Percentiles rank a stretch among this genome's conserved stretches.
These are phyloP conservation scores for Neonothopanus nambi DNA, from an alignment of 1,284 basidiomycete genomes.

Conservation along the genomic window DNA sequence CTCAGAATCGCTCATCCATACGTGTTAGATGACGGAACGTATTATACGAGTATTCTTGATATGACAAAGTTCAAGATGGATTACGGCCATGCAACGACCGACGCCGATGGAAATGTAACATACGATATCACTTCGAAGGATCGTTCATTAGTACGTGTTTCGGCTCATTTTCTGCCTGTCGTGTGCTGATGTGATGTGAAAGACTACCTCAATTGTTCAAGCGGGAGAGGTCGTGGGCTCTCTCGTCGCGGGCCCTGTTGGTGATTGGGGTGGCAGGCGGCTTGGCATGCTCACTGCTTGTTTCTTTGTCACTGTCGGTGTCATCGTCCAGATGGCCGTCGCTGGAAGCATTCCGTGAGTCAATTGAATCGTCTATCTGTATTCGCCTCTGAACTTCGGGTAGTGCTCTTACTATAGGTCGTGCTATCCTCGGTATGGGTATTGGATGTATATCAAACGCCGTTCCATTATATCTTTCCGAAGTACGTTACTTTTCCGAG, in stretches of 20 bases:
- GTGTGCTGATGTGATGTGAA: not conserved
- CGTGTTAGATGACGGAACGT: slow-evolving; percentile 15
- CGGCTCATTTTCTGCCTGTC: not conserved
- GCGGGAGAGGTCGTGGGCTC: slow-evolving; percentile 19
- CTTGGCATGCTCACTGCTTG: slow-evolving; percentile 14
- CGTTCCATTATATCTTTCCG: slow-evolving; percentile 16
- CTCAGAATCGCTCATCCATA: not conserved
- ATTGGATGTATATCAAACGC: slow-evolving; percentile 17
- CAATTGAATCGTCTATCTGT: not conserved
- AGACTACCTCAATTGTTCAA: slow-evolving; percentile 18
- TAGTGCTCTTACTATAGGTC: slow-evolving; percentile 13
- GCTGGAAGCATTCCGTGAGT: slow-evolving; percentile 12
- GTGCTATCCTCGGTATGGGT: slow-evolving; percentile 17
- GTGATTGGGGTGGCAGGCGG: slow-evolving; percentile 13
- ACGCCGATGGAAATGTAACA: slow-evolving; percentile 1
- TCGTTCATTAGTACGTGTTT: slow-evolving; percentile 10
- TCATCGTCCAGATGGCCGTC: slow-evolving; percentile 14
- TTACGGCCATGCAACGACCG: slow-evolving; percentile 6
- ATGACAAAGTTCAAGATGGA: slow-evolving; percentile 16
- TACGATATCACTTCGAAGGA: slow-evolving; percentile 10
- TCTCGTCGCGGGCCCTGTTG: slow-evolving; percentile 14
- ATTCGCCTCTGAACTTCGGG: not conserved
- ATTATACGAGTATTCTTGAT: slow-evolving; percentile 18
- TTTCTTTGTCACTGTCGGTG: slow-evolving; percentile 16
- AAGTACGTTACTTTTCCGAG: not conserved